Conservation (phyloP, 2,329 filamentous ascomycete genomes). For the Fusarium anguioides region DNA sequence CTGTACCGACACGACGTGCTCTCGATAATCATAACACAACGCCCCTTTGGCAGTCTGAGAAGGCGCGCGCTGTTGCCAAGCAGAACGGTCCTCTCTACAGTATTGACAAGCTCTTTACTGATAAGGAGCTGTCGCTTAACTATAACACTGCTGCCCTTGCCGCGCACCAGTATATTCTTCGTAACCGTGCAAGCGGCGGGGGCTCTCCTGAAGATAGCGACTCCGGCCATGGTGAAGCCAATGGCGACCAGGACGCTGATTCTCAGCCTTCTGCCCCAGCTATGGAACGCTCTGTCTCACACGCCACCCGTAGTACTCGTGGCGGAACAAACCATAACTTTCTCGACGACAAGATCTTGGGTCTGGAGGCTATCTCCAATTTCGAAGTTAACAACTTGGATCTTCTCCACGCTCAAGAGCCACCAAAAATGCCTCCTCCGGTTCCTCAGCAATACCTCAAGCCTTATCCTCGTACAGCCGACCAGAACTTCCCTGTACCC, state of each 20-base stretch:
- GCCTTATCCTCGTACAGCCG: conserved; percentile 63
- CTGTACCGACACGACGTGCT: conserved; percentile 65
- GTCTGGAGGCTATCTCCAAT: conserved; percentile 69
- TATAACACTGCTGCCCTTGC: conserved; percentile 72
- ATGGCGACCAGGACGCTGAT: conserved; percentile 62
- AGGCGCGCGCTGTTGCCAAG: conserved; percentile 63
- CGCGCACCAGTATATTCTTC: conserved; percentile 70
- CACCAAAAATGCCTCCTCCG: conserved; percentile 67
- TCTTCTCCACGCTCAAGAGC: conserved; percentile 65
- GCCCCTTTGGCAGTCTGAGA: conserved; percentile 71
- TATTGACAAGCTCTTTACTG: conserved; percentile 76
- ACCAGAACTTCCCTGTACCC: conserved; percentile 66
- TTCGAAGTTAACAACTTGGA: conserved; percentile 70
- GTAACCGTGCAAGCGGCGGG: conserved; percentile 64
- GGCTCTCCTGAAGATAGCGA: conserved; percentile 66
- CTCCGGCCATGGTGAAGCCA: conserved; percentile 62
- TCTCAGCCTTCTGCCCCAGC: conserved; percentile 60
- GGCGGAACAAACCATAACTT: conserved; percentile 64
- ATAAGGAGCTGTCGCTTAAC: conserved; percentile 74
- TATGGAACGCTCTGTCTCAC: conserved; percentile 73
- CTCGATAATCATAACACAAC: conserved; percentile 69
- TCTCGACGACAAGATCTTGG: conserved; percentile 67
- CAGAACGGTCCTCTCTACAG: conserved; percentile 71
- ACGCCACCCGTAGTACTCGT: conserved; percentile 72
- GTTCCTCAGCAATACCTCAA: conserved; percentile 70